Evolutionary conservation across 257 asterid genomes (phyloP).

Genomic region (Handroanthus guayacan): DNA sequence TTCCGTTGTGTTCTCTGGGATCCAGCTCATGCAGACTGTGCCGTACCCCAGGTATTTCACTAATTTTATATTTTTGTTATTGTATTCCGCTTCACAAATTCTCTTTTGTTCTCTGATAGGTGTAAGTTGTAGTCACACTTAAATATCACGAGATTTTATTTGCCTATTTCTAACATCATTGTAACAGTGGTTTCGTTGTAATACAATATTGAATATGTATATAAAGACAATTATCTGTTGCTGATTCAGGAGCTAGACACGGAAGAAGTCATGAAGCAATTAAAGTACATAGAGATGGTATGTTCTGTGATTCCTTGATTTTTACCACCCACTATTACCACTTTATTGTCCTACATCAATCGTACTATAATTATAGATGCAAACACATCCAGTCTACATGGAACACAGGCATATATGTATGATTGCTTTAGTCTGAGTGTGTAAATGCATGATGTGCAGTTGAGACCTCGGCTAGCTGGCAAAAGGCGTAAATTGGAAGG

Average conservation of each 20-base stretch:
- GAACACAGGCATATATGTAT: background rate
- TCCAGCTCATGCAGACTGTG: constrained; percentile 93
- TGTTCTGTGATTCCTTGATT: constrained; percentile 26
- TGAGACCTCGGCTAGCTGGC: constrained; percentile 69
- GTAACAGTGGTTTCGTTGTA: background rate
- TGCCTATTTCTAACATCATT: constrained; percentile 28
- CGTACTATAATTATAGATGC: too few relatives aligned
- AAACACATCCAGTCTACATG: too few relatives aligned
- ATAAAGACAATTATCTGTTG: constrained; percentile 25
- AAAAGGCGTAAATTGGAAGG: constrained; percentile 60
- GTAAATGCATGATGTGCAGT: constrained; percentile 48
- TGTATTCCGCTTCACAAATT: constrained; percentile 6
- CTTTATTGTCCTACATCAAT: too few relatives aligned
- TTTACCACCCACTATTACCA: too few relatives aligned
- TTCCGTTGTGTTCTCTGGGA: constrained; percentile 82
- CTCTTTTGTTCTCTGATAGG: constrained; percentile 15
- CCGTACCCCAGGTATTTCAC: constrained; percentile 83
- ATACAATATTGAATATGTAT: background rate
- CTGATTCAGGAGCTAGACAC: constrained; percentile 79
- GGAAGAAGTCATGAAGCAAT: constrained; percentile 78
- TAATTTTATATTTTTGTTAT: constrained; percentile 13
- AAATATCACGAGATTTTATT: background rate
- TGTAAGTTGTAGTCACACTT: background rate
- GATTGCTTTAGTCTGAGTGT: too few relatives aligned
- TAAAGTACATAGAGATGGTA: constrained; percentile 85